Conservation (phyloP, 2,329 filamentous ascomycete genomes). For the Torrubiella hemipterigena region DNA sequence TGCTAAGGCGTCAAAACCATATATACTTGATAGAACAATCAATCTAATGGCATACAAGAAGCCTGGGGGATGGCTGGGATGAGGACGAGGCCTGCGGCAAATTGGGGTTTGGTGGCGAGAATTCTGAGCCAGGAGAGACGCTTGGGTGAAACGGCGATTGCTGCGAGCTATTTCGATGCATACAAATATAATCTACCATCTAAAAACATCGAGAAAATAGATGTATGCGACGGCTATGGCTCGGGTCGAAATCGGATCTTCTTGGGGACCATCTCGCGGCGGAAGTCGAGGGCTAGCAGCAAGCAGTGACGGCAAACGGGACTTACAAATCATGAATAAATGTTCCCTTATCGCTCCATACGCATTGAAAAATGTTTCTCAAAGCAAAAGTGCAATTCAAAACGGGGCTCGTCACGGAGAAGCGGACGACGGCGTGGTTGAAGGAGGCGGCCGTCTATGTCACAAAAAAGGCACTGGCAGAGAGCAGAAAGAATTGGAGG, state of each 20-base stretch:
- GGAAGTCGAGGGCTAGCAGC: conserved; percentile 16
- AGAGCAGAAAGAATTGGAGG: conserved; percentile 29
- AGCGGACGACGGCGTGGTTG: conserved; percentile 18
- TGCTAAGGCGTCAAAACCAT: no score
- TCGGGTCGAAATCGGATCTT: no score
- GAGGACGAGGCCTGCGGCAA: no score
- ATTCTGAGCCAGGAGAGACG: no score
- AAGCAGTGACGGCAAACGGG: conserved; percentile 9
- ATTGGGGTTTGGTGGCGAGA: no score
- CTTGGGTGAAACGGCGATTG: no score
- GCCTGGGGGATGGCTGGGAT: background rate
- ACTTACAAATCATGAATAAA: conserved; percentile 42
- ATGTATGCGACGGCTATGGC: no score
- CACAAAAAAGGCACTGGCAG: conserved; percentile 22
- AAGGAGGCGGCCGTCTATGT: conserved; percentile 20
- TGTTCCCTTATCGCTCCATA: conserved; percentile 11
- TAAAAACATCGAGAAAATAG: no score
- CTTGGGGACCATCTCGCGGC: no score
- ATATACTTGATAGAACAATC: background rate
- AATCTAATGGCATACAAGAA: background rate
- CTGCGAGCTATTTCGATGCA: no score
- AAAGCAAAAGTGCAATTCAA: conserved; percentile 9
- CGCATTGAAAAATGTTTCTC: conserved; percentile 21
- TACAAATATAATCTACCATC: no score
- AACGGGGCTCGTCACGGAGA: conserved; percentile 1